These are phyloP conservation scores for Lodderomyces orthopsilosis DNA, from an alignment of 1,139 yeast genomes.

Conservation along the genomic window DNA sequence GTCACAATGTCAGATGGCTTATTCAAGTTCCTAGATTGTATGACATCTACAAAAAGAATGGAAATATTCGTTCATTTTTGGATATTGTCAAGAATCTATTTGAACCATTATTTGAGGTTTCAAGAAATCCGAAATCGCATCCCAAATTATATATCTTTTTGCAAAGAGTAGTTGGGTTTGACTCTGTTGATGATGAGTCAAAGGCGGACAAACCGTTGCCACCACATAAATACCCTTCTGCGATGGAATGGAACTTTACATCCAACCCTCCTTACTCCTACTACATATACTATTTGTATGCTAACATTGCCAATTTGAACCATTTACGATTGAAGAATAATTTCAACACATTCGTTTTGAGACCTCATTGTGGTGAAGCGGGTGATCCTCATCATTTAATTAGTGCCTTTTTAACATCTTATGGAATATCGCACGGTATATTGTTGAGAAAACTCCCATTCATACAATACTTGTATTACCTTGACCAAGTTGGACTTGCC, in stretches of 20 bases:
- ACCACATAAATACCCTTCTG: conserved; percentile 71
- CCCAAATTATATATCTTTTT: conserved; percentile 87
- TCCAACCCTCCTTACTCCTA: conserved; percentile 97
- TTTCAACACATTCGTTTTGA: conserved; percentile 81
- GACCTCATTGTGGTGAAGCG: conserved; percentile 99
- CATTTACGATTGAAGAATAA: conserved; percentile 73
- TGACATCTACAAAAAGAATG: conserved; percentile 79
- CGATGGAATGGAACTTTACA: conserved; percentile 72
- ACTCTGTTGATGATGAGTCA: conserved; percentile 97
- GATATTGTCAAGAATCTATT: conserved; percentile 78
- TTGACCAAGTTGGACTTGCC: conserved; percentile 97
- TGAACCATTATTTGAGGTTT: conserved; percentile 89
- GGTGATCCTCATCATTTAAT: conserved; percentile 98
- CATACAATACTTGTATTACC: conserved; percentile 85
- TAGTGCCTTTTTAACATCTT: conserved; percentile 83
- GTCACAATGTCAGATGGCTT: conserved; percentile 96
- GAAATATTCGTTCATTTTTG: conserved; percentile 67
- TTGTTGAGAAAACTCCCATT: conserved; percentile 88
- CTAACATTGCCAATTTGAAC: conserved; percentile 83
- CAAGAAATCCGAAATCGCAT: conserved; percentile 76
- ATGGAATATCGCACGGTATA: conserved; percentile 95
- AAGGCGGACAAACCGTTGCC: conserved; percentile 81
- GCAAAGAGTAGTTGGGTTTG: conserved; percentile 95
- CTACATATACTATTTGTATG: conserved; percentile 82
- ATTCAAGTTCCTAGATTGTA: conserved; percentile 93